Conservation (phyloP, 371 early-diverging fungal genomes). For the Mortierella sp. region DNA sequence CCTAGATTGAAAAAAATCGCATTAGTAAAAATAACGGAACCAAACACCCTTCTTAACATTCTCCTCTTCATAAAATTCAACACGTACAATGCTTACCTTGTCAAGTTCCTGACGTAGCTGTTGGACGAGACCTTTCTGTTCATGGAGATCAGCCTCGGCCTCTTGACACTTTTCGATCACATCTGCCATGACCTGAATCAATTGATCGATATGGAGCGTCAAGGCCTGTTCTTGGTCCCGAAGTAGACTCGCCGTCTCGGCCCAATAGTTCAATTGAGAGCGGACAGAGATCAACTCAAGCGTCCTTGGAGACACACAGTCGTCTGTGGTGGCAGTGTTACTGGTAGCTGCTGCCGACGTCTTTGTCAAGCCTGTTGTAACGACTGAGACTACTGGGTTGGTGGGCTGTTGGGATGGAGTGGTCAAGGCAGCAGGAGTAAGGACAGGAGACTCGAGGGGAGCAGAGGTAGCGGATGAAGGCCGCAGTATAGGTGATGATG, state of each 20-base stretch:
- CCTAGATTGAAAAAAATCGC: conserved; percentile 13
- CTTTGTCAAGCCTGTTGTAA: too few species aligned
- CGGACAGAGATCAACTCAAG: conserved; percentile 16
- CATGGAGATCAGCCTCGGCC: conserved; percentile 15
- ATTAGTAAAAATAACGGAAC: neutral
- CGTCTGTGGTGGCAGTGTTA: neutral
- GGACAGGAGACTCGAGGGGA: too few species aligned
- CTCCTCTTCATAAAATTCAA: neutral
- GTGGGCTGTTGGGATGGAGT: too few species aligned
- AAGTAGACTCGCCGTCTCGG: conserved; percentile 17
- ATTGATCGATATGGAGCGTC: conserved; percentile 17
- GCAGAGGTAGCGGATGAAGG: neutral
- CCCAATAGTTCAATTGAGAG: conserved; percentile 25
- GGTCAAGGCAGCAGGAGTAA: too few species aligned
- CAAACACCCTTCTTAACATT: neutral
- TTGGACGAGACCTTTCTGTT: neutral
- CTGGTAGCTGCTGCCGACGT: neutral
- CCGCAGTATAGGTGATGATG: neutral
- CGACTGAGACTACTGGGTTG: too few species aligned
- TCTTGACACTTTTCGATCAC: conserved; percentile 22
- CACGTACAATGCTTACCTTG: conserved; percentile 4
- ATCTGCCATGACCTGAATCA: conserved; percentile 27
- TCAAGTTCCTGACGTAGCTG: conserved; percentile 13
- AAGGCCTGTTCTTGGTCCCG: conserved; percentile 27
- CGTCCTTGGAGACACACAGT: conserved; percentile 11